A percentile compares a stretch with the other conserved stretches of the same genome.
Conservation (phyloP, 1,139 yeast species). For the Yamadazyma aaseri region DNA sequence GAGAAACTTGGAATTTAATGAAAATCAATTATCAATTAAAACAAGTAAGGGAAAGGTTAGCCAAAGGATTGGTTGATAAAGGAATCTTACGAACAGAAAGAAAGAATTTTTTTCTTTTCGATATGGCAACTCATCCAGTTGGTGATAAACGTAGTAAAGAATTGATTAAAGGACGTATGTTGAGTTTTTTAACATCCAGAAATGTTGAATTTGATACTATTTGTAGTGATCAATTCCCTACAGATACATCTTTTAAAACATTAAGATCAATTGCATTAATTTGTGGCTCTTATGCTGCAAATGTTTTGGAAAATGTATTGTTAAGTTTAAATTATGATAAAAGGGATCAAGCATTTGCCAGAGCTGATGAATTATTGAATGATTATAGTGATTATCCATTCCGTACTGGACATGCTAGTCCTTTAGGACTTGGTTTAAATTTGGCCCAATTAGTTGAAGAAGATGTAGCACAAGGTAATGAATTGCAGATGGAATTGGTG, state of each 20-base stretch:
- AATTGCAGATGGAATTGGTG: conserved; percentile 78
- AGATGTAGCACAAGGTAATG: conserved; percentile 52
- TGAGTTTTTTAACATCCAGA: conserved; percentile 68
- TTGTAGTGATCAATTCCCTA: conserved; percentile 64
- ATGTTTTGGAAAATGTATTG: conserved; percentile 89
- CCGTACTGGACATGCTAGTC: conserved; percentile 49
- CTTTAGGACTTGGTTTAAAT: conserved; percentile 75
- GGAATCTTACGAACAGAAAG: conserved; percentile 96
- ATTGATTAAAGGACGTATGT: conserved; percentile 71
- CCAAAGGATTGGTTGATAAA: conserved; percentile 95
- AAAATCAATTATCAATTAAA: conserved; percentile 93
- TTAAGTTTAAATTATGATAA: conserved; percentile 78
- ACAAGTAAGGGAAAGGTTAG: conserved; percentile 94
- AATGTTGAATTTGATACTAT: conserved; percentile 54
- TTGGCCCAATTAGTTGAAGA: conserved; percentile 74
- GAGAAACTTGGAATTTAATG: conserved; percentile 96
- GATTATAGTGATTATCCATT: conserved; percentile 92
- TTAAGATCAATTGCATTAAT: conserved; percentile 81
- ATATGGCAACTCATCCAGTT: conserved; percentile 98
- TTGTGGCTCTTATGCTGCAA: conserved; percentile 92
- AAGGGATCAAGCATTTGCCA: conserved; percentile 87
- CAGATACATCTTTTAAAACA: conserved; percentile 63
- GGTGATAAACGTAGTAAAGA: conserved; percentile 82
- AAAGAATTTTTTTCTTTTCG: conserved; percentile 89
- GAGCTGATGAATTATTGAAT: conserved; percentile 85